These are phyloP conservation scores for Trichoderma koningii DNA, from an alignment of 2,329 filamentous ascomycete genomes.

Conservation along the genomic window DNA sequence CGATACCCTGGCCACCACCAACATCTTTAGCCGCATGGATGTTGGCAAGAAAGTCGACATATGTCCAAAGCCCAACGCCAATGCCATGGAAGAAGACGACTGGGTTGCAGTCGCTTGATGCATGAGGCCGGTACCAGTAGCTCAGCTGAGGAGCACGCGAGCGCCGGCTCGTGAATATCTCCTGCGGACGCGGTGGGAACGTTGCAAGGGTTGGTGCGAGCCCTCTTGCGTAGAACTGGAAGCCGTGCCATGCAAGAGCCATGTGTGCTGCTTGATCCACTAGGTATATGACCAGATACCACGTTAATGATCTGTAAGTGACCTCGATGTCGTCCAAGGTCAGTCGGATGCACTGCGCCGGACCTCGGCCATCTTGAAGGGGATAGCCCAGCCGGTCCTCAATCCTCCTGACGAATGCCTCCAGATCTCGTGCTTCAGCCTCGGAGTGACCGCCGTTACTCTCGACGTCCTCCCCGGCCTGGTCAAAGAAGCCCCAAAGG, in stretches of 20 bases:
- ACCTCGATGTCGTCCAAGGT: conserved; percentile 66
- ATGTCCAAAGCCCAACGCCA: conserved; percentile 66
- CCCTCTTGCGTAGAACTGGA: conserved; percentile 51
- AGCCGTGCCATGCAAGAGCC: conserved; percentile 51
- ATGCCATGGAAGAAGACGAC: conserved; percentile 72
- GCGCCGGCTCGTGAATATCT: conserved; percentile 46
- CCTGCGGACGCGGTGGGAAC: conserved; percentile 61
- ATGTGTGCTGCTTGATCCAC: conserved; percentile 56
- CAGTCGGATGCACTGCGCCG: conserved; percentile 60
- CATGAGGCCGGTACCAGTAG: conserved; percentile 69
- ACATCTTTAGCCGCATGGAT: conserved; percentile 44
- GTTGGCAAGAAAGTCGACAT: conserved; percentile 58
- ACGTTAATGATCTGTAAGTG: conserved; percentile 62
- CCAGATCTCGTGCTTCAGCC: conserved; percentile 41
- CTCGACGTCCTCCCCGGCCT: conserved; percentile 38
- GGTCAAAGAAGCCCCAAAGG: conserved; percentile 67
- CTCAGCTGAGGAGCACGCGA: conserved; percentile 55
- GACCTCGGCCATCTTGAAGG: conserved; percentile 57
- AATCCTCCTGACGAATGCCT: conserved; percentile 52
- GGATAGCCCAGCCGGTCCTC: conserved; percentile 55
- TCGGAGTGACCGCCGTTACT: conserved; percentile 9
- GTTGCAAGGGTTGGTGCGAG: conserved; percentile 40
- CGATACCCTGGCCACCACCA: conserved; percentile 50
- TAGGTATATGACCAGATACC: conserved; percentile 61
- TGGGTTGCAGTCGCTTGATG: conserved; percentile 50